These are phyloP conservation scores for Hypoxylon lienhwacheense DNA, from an alignment of 495 filamentous ascomycete species.

Conservation along the genomic window DNA sequence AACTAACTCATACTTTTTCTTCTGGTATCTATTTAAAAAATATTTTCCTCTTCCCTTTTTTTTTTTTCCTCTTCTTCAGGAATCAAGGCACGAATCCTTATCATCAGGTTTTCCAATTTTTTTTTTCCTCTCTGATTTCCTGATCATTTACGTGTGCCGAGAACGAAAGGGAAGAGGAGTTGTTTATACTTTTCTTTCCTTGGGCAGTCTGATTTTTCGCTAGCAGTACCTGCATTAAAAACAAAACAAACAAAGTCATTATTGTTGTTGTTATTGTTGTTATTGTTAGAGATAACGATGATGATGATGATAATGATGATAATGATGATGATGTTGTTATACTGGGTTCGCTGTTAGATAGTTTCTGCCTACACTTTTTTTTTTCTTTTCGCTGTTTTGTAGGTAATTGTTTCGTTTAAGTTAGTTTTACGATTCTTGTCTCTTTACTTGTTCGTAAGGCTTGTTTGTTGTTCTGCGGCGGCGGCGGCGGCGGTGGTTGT, in stretches of 20 bases:
- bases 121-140: constrained; percentile 40
- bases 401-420: neutral
- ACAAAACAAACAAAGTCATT: too few species aligned
- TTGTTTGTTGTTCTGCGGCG: neutral
- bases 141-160: constrained; percentile 58
- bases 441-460: neutral
- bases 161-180: too few species aligned
- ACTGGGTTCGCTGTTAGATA: constrained; percentile 58
- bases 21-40: too few species aligned
- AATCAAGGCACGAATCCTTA: constrained; percentile 56
- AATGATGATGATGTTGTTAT: too few species aligned
- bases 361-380: constrained; percentile 49
- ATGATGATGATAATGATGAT: too few species aligned
- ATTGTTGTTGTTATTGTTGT: too few species aligned
- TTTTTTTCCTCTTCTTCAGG: neutral
- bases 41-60: neutral
- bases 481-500: too few species aligned
- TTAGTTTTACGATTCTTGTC: neutral
- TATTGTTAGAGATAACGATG: neutral
- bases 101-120: constrained; percentile 46
- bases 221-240: constrained; percentile 56
- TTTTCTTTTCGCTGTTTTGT: too few species aligned
- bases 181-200: too few species aligned
- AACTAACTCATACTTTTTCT: too few species aligned
- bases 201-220: constrained; percentile 55